These are phyloP conservation scores for Monosporascus sp. DNA, from an alignment of 2,329 filamentous ascomycete species.

Conservation along the genomic window DNA sequence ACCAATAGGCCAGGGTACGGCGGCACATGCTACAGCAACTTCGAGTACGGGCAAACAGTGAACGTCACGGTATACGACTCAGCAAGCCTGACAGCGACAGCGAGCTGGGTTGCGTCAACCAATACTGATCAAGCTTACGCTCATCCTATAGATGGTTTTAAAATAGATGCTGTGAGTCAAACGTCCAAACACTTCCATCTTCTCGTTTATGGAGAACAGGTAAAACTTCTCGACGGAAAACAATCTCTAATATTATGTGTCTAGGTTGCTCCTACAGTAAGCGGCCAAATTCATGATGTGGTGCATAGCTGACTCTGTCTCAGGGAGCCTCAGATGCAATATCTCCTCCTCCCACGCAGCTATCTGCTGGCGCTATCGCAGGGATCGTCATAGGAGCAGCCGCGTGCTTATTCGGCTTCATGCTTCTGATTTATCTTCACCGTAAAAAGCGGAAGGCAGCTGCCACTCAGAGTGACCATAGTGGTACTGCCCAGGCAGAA, in stretches of 20 bases:
- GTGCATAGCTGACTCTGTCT: no score
- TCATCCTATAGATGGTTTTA: conserved; percentile 13
- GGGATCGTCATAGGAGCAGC: background rate
- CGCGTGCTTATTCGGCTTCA: background rate
- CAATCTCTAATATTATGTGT: no score
- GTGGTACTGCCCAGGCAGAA: no score
- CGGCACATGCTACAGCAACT: conserved; percentile 15
- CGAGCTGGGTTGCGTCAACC: conserved; percentile 6
- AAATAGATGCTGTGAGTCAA: background rate
- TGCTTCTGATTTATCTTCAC: background rate
- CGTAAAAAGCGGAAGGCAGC: background rate
- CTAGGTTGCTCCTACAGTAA: background rate
- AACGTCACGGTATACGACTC: conserved; percentile 11
- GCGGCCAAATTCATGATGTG: background rate
- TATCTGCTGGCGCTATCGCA: background rate
- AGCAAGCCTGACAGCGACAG: conserved; percentile 9
- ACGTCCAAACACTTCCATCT: background rate
- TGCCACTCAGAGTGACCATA: no score
- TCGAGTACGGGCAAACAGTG: conserved; percentile 7
- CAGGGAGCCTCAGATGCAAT: no score
- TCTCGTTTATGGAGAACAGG: no score
- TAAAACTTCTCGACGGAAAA: background rate
- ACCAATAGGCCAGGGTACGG: conserved; percentile 14
- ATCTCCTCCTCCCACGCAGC: background rate
- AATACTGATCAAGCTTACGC: conserved; percentile 13